Conservation (phyloP, 139 green algal genomes). For the Chlamydomonas sp. region DNA sequence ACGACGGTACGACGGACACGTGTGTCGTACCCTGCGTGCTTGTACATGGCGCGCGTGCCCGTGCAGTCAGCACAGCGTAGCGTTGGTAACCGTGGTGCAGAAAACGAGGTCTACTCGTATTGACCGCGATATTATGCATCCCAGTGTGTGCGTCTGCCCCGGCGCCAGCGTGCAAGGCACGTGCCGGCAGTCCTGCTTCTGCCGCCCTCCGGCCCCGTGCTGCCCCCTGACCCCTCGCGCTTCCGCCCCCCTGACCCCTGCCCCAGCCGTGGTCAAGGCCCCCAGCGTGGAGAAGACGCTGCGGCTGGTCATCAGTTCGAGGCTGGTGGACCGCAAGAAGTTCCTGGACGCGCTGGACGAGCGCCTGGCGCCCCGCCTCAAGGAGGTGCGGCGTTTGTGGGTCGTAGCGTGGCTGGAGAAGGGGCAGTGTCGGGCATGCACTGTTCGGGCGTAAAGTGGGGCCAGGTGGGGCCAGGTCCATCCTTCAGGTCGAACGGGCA, state of each 20-base stretch:
- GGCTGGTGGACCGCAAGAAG: slow-evolving; percentile 56
- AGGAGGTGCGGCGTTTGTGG: slow-evolving; percentile 34
- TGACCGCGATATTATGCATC: too few species aligned
- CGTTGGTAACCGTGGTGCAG: too few species aligned
- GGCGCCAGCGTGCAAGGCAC: too few species aligned
- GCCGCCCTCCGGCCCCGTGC: neutral
- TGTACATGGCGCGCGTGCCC: neutral
- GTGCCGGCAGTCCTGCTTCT: neutral
- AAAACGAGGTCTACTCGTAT: too few species aligned
- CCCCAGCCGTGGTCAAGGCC: slow-evolving; percentile 50
- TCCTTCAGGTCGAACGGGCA: neutral
- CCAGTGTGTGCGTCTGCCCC: too few species aligned
- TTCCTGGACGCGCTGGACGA: slow-evolving; percentile 73
- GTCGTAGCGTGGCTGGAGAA: neutral
- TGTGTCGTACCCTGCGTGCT: too few species aligned
- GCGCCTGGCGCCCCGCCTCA: slow-evolving; percentile 51
- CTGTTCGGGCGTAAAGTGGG: neutral
- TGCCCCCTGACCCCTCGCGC: neutral
- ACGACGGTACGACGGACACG: neutral
- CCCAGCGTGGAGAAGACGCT: slow-evolving; percentile 67
- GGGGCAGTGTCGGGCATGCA: neutral
- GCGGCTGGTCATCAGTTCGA: slow-evolving; percentile 74
- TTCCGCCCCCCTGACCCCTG: neutral
- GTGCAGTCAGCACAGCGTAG: neutral
- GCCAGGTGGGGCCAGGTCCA: neutral